Evolutionary conservation across 805 yeast species (phyloP), one percentile per base, ranked within the genome.

Genomic region (Saccharomycopsis oosterbeekiorum): DNA sequence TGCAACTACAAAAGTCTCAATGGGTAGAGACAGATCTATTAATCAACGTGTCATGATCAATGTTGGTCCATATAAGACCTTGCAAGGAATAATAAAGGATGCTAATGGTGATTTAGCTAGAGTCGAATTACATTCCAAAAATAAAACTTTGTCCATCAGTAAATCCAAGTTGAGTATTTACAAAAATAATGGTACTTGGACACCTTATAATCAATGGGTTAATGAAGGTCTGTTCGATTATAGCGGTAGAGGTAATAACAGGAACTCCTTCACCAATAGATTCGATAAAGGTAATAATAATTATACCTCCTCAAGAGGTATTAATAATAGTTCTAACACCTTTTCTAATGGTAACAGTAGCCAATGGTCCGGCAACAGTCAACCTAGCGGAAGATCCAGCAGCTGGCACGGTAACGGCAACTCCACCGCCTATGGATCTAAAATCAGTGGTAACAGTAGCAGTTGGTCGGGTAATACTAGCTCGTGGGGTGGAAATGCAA

Each of bases 41-140:
- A 88, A 89, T 67, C 90, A 89, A 70, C 86, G 87, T 62, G 97
- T 94, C 24, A 83, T 90, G 65, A 88, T 94, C 57, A 85, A 88
- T 69, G 90, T 97, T n/a, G 94, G 96, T 37, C 84, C 83, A 56
- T 90, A 93, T 73, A 94, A 94, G 75, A 98, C 99, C 55, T 84
- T 90, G 67, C 85, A 86, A 76, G 99, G 99, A 71, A 88, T 89
- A 66, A 89, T 94, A 53, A 87, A 88, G 67, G 98, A 94, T 70
- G 90, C 97, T 10, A 94, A 90, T 68, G 99, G 96, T 65, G 87
- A 87, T 14, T 82, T 81, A 67, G 98, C 97, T 1, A 82, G 97
- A 63, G 89, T 94, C 54, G 99, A 94, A 75, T 80, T 94, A 65
- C 98, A 94, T 73, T 89, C 97, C 34, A 92, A 92, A 67, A 85